phyloP scores from a whole-genome alignment of 1,284 basidiomycete species.

The Puccinia novopanici region DNA sequence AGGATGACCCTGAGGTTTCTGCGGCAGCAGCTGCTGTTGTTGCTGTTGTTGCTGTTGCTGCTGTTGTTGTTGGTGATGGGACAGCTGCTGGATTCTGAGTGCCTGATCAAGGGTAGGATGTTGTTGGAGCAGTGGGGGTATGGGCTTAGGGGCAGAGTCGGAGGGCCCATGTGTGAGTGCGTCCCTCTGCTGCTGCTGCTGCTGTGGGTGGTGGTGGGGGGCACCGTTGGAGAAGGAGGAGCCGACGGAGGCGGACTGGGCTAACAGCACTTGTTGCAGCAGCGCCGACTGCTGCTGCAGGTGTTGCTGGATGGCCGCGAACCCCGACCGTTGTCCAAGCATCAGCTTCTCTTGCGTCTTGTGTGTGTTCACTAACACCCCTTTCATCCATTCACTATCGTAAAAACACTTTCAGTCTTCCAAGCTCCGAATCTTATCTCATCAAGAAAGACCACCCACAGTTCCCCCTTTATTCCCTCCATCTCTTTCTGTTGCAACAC shows the following conservation, averaged over 20 bases:
- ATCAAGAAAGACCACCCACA: neutral
- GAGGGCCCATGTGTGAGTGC: neutral
- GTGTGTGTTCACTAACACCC: neutral
- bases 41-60: neutral
- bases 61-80: neutral
- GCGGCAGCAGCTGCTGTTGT: neutral
- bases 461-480: neutral
- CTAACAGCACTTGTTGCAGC: neutral
- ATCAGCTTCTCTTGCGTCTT: neutral
- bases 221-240: neutral
- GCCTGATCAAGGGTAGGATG: neutral
- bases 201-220: no score
- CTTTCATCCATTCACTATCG: neutral
- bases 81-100: neutral
- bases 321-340: neutral
- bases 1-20: neutral
- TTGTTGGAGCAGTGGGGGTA: neutral
- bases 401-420: neutral
- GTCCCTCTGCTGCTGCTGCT: no score
- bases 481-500: constrained; percentile 10
- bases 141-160: neutral
- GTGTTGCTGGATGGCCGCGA: neutral
- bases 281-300: neutral
- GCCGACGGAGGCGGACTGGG: neutral
- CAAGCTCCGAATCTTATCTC: neutral